Conservation (phyloP, 768 basidiomycete species). For the Psilocybe cubensis region DNA sequence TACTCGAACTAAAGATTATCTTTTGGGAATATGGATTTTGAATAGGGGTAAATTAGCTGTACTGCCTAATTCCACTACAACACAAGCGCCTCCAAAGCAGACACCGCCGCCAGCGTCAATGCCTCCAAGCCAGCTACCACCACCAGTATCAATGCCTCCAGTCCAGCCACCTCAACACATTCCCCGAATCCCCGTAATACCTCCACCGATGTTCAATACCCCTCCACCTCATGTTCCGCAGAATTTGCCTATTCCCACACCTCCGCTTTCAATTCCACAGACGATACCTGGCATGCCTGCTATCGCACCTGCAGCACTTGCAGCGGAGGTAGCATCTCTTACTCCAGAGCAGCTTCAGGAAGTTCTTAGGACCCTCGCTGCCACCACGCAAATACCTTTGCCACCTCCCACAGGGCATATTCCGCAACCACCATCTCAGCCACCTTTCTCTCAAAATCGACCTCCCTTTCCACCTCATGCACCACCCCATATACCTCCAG, state of each 20-base stretch:
- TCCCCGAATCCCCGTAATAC: conserved; percentile 20
- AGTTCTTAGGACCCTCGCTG: conserved; percentile 61
- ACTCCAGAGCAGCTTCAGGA: conserved; percentile 78
- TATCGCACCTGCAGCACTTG: conserved; percentile 54
- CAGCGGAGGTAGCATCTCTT: conserved; percentile 72
- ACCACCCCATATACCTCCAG: conserved; percentile 20
- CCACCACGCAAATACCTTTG: conserved; percentile 31
- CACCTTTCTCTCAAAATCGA: conserved; percentile 13
- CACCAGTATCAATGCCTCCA: conserved; percentile 9
- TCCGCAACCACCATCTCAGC: conserved; percentile 24
- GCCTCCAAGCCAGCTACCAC: neutral
- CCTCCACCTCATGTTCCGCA: conserved; percentile 6
- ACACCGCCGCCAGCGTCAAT: conserved; percentile 19
- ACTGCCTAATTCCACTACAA: conserved; percentile 33
- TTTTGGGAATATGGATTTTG: conserved; percentile 87
- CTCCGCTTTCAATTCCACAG: conserved; percentile 6
- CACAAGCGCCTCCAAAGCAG: no score
- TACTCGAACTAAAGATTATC: conserved; percentile 60
- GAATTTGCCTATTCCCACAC: conserved; percentile 10
- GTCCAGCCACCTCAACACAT: neutral
- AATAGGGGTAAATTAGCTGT: conserved; percentile 77
- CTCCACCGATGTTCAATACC: conserved; percentile 17
- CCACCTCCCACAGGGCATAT: conserved; percentile 30
- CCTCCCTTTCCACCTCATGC: conserved; percentile 25
- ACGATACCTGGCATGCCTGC: conserved; percentile 22